These are phyloP conservation scores for Leccinum aurantiacum DNA, from an alignment of 768 basidiomycete species.

Conservation along the genomic window DNA sequence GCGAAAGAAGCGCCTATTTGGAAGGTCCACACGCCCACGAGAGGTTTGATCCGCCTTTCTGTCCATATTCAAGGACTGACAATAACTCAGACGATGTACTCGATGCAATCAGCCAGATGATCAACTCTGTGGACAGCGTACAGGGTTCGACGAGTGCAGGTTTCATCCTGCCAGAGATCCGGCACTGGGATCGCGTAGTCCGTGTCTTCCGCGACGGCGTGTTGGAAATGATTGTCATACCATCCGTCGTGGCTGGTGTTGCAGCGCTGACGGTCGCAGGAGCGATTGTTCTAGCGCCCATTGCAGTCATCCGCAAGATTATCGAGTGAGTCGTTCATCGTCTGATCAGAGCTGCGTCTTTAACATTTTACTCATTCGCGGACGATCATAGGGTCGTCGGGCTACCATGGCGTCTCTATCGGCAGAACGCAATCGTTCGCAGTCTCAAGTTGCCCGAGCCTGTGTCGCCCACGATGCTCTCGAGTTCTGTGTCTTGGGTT, in stretches of 20 bases:
- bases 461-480: neutral
- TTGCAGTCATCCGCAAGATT: neutral
- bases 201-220: constrained; percentile 1
- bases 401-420: constrained; percentile 8
- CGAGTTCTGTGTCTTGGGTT: neutral
- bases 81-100: constrained; percentile 6
- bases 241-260: constrained; percentile 1
- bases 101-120: constrained; percentile 8
- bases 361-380: neutral
- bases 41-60: constrained; percentile 2
- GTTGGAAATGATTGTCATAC: constrained; percentile 5
- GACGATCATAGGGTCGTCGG: neutral
- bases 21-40: constrained; percentile 11
- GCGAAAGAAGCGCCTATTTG: constrained; percentile 11
- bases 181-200: constrained; percentile 11
- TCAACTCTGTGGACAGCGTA: constrained; percentile 13
- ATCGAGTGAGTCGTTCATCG: neutral
- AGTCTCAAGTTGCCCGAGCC: constrained; percentile 1
- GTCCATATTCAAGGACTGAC: neutral
- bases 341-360: neutral
- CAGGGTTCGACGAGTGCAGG: constrained; percentile 7
- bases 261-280: constrained; percentile 1
- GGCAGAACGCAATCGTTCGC: constrained; percentile 6
- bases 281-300: constrained; percentile 1
- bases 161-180: constrained; percentile 8